Base-by-base conservation (phyloP, 2,329 filamentous ascomycete species). In the Podosphaera aphanis region DNA sequence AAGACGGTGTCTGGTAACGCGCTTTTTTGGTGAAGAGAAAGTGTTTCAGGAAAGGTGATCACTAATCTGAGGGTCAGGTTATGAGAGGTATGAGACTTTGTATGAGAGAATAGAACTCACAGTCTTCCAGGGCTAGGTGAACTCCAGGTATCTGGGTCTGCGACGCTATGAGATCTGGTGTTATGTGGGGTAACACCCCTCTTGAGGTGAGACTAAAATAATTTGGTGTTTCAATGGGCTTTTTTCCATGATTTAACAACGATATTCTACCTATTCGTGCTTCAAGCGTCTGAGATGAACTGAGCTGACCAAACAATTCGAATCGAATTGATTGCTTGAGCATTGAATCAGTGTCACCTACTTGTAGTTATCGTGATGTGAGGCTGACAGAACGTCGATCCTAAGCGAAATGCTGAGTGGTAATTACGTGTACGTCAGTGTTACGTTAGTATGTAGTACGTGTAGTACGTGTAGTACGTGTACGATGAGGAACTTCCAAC, bases 51-150 rank as follows among this genome's bases (percentile, higher is more conserved):
- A 29, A 61, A 61, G 31, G 63, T 62, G 50, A 66, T 63, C 43
- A 58, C 57, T 33, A 33, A 7, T 5, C 15, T 33, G 5, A 6
- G 6, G 3, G 29, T 33, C 29, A 33, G 29, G 29, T n/a, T 11
- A 11, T 3, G 11, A 6, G 15, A 8, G 45, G 51, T 46, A 48
- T 50, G 45, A 52, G 18, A 33, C 11, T n/a, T 7, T 11, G 13
- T 33, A 33, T 13, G 4, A n/a, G 3, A 13, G 29, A 33, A 19
- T 38, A 18, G n/a, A 13, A 62, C 81, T 62, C 69, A 94, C 90
- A 95, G 62, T 98, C 90, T 67, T 98, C 90, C 23, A 95, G 65
- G 0, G 80, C 83, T 56, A 90, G 66, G 59, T 93, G 93, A 2
- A 83, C 68, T 21, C 80, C 81, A 23, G 66, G 65, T 48, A 92